Conservation (phyloP, 257 asterid species). For the Dorcoceras hygrometricum region DNA sequence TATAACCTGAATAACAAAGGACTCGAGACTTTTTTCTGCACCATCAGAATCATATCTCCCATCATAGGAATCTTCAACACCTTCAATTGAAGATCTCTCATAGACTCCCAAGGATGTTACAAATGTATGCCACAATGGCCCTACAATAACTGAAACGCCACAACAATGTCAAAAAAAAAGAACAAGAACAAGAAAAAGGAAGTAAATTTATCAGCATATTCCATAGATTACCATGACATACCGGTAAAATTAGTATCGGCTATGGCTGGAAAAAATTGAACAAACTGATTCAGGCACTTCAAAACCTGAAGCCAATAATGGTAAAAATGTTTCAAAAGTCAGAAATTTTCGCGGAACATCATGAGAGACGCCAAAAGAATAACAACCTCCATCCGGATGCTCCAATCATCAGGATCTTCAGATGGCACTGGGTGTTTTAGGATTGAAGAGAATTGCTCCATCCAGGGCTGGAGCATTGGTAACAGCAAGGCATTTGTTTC, state of each 20-base stretch:
- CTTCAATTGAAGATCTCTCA: constrained; percentile 72
- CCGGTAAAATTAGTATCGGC: constrained; percentile 68
- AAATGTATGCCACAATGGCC: constrained; percentile 91
- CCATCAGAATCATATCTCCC: constrained; percentile 99
- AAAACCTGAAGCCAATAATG: constrained; percentile 54
- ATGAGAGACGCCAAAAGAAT: constrained; percentile 22
- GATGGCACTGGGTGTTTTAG: constrained; percentile 71
- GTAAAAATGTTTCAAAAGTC: constrained; percentile 17
- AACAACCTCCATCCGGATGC: constrained; percentile 89
- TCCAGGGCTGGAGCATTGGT: constrained; percentile 90
- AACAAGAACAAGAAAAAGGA: constrained; percentile 12
- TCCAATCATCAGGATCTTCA: constrained; percentile 98
- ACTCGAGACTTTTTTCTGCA: constrained; percentile 80
- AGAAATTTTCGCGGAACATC: constrained; percentile 24
- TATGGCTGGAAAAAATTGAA: constrained; percentile 72
- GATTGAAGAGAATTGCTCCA: constrained; percentile 70
- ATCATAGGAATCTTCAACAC: constrained; percentile 78
- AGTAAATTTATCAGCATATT: constrained; percentile 19
- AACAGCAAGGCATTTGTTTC: constrained; percentile 69
- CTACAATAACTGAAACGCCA: constrained; percentile 62
- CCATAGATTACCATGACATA: constrained; percentile 24
- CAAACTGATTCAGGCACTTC: constrained; percentile 89
- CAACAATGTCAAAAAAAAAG: constrained; percentile 25
- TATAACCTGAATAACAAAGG: constrained; percentile 86
- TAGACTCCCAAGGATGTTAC: constrained; percentile 78